Evolutionary conservation across 179 eudicot genomes (phyloP).

Genomic region (Dionaea muscipula): DNA sequence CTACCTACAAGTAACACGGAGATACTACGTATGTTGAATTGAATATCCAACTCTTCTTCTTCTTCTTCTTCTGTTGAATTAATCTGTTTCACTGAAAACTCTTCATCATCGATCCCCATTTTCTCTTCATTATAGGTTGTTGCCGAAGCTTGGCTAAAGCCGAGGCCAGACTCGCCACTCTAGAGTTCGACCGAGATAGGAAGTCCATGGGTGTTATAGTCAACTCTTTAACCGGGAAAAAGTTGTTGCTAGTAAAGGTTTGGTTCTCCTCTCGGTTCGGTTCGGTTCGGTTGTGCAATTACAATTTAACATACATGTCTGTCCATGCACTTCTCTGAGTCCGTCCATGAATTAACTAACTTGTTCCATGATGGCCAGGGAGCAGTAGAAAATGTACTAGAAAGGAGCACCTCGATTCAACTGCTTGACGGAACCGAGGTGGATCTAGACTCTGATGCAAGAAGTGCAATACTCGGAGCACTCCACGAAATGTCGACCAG

Average conservation of each 20-base stretch:
- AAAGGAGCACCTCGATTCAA: conserved; percentile 10
- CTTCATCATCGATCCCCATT: too few relatives aligned
- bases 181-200: conserved; percentile 14
- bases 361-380: too few relatives aligned
- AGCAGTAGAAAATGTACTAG: conserved; percentile 13
- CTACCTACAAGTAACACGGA: conserved; percentile 1
- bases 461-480: neutral
- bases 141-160: conserved; percentile 4
- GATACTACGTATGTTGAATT: too few relatives aligned
- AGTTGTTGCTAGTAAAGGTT: conserved; percentile 12
- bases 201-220: conserved; percentile 14
- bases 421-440: conserved; percentile 11
- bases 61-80: neutral
- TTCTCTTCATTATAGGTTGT: neutral
- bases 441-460: conserved; percentile 3
- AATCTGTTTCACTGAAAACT: too few relatives aligned
- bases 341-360: too few relatives aligned
- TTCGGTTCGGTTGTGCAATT: too few relatives aligned
- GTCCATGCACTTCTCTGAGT: too few relatives aligned
- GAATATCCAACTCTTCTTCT: neutral
- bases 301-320: too few relatives aligned
- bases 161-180: conserved; percentile 11
- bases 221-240: conserved; percentile 7
- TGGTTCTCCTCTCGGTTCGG: too few relatives aligned
- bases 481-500: conserved; percentile 11